Conservation (phyloP, 2,329 filamentous ascomycete genomes). For the Curvularia verruculosa region DNA sequence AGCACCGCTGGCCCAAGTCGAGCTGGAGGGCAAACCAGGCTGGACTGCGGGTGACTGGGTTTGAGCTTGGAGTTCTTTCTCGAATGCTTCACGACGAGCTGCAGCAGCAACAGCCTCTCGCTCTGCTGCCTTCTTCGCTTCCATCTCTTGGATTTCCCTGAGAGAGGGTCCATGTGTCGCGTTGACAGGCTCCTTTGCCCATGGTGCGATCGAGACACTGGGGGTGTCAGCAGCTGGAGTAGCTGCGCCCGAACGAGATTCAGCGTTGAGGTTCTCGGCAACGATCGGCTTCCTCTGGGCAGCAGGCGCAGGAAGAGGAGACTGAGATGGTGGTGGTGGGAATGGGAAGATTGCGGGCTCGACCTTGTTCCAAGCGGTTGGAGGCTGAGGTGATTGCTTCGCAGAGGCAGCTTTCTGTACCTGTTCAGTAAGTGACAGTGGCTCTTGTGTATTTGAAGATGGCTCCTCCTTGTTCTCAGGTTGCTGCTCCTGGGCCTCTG, state of each 20-base stretch:
- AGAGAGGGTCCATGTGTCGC: slow-evolving; percentile 84
- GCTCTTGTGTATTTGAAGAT: slow-evolving; percentile 51
- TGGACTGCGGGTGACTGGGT: slow-evolving; percentile 65
- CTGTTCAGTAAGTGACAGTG: slow-evolving; percentile 79
- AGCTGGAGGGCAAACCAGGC: slow-evolving; percentile 82
- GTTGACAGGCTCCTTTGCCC: slow-evolving; percentile 83
- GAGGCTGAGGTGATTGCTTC: slow-evolving; percentile 62
- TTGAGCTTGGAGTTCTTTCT: slow-evolving; percentile 76
- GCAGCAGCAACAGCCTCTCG: slow-evolving; percentile 81
- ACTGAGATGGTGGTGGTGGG: slow-evolving; percentile 75
- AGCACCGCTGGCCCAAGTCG: slow-evolving; percentile 80
- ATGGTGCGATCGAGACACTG: slow-evolving; percentile 81
- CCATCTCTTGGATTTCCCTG: slow-evolving; percentile 95
- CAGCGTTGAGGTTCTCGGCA: slow-evolving; percentile 71
- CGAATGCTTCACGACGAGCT: slow-evolving; percentile 75
- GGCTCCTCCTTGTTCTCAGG: slow-evolving; percentile 12
- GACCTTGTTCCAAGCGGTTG: slow-evolving; percentile 65
- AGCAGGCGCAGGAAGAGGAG: slow-evolving; percentile 84
- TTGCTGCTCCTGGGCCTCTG: slow-evolving; percentile 24
- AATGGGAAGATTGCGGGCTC: slow-evolving; percentile 79
- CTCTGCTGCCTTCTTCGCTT: slow-evolving; percentile 90
- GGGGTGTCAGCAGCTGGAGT: slow-evolving; percentile 72
- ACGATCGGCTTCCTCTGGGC: slow-evolving; percentile 87
- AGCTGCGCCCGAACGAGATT: slow-evolving; percentile 74
- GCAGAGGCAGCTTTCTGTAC: slow-evolving; percentile 75